Percentiles rank a stretch among this genome's conserved stretches.
These are phyloP conservation scores for Xerocomellus intermedius DNA, from an alignment of 768 basidiomycete genomes.

Conservation along the genomic window DNA sequence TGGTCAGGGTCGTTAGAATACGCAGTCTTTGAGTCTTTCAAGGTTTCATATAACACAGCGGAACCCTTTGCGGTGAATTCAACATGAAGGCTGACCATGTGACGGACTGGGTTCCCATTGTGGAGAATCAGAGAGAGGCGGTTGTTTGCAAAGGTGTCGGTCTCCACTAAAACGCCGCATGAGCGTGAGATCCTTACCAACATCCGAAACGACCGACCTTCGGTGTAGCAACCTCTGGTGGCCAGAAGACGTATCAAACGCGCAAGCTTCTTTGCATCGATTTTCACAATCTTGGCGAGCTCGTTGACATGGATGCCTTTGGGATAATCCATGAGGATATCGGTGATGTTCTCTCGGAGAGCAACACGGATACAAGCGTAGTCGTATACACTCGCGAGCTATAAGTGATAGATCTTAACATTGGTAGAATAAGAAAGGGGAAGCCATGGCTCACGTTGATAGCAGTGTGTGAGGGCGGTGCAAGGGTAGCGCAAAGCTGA, in stretches of 20 bases:
- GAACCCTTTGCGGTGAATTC: constrained; percentile 19
- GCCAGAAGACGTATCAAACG: constrained; percentile 32
- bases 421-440: background rate
- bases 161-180: constrained; percentile 21
- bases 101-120: constrained; percentile 20
- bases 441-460: constrained; percentile 27
- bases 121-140: constrained; percentile 32
- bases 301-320: constrained; percentile 33
- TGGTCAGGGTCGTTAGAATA: constrained; percentile 20
- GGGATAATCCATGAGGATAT: constrained; percentile 28
- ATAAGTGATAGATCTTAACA: background rate
- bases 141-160: constrained; percentile 36
- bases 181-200: background rate
- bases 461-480: constrained; percentile 33
- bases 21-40: constrained; percentile 24
- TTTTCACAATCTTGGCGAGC: constrained; percentile 19
- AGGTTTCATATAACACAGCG: constrained; percentile 24
- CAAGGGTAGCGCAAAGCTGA: constrained; percentile 36
- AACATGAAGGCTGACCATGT: constrained; percentile 22
- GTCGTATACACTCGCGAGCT: constrained; percentile 29
- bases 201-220: constrained; percentile 26
- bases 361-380: constrained; percentile 32
- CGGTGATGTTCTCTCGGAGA: constrained; percentile 27
- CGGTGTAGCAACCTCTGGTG: constrained; percentile 30
- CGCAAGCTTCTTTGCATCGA: constrained; percentile 30